Percentiles rank a stretch among this genome's conserved stretches.
These are phyloP conservation scores for Takakia lepidozioides DNA, from an alignment of 225 moss, liverwort and hornwort species.

Conservation along the genomic window DNA sequence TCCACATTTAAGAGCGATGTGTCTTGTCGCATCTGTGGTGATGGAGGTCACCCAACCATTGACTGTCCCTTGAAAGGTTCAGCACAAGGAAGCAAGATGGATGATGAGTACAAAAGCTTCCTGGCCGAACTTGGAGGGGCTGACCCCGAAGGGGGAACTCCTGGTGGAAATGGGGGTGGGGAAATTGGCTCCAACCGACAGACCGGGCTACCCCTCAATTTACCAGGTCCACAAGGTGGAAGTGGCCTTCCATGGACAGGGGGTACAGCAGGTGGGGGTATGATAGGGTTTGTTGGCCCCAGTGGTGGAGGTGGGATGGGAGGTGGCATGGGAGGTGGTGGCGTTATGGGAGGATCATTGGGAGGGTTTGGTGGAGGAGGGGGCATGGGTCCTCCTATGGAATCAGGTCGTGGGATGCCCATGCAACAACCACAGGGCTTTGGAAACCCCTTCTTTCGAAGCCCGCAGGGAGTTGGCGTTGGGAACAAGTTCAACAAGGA, in stretches of 20 bases:
- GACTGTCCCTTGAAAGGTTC: slow-evolving; percentile 47
- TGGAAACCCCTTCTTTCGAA: slow-evolving; percentile 44
- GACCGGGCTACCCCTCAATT: slow-evolving; percentile 61
- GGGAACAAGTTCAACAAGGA: slow-evolving; percentile 75
- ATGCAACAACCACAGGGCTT: slow-evolving; percentile 52
- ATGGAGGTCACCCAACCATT: slow-evolving; percentile 69
- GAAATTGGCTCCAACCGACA: slow-evolving; percentile 69
- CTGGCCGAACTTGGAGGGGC: slow-evolving; percentile 95
- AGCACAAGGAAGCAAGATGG: no score
- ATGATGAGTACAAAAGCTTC: slow-evolving; percentile 97
- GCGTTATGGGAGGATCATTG: slow-evolving; percentile 29
- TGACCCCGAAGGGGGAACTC: slow-evolving; percentile 56
- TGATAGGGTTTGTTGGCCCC: slow-evolving; percentile 47
- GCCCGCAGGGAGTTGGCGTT: slow-evolving; percentile 40
- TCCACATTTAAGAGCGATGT: no score
- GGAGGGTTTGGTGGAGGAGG: slow-evolving; percentile 58
- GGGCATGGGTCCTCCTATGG: slow-evolving; percentile 50
- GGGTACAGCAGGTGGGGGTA: slow-evolving; percentile 46
- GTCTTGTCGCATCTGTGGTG: slow-evolving; percentile 62
- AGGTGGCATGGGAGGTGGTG: slow-evolving; percentile 37
- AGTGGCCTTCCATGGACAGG: slow-evolving; percentile 71
- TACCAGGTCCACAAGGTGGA: slow-evolving; percentile 76
- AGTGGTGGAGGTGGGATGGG: slow-evolving; percentile 42
- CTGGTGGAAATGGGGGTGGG: slow-evolving; percentile 49
- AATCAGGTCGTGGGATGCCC: slow-evolving; percentile 47